phyloP scores from a whole-genome alignment of 441 rosid species.

The Arabidopsis lyrata region DNA sequence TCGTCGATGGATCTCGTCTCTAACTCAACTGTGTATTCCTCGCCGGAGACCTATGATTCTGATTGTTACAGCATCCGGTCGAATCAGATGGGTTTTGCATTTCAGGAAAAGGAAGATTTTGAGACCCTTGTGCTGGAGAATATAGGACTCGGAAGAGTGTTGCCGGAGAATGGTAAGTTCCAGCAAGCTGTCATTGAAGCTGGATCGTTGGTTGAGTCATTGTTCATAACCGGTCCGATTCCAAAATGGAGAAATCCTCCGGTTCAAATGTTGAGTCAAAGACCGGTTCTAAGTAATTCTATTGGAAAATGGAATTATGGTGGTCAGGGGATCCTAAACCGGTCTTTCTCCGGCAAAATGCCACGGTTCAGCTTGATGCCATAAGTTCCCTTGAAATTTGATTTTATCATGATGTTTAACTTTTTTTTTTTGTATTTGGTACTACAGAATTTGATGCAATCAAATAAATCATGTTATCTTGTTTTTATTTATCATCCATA shows the following conservation, averaged over 20 bases:
- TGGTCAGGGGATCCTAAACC: conserved; percentile 30
- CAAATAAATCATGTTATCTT: conserved; percentile 9
- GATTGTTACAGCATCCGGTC: background rate
- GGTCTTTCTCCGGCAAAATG: conserved; percentile 32
- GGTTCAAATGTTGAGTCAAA: conserved; percentile 29
- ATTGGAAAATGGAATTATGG: conserved; percentile 13
- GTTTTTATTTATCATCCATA: conserved; percentile 45
- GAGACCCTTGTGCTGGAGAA: conserved; percentile 38
- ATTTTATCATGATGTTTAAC: background rate
- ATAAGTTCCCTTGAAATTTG: conserved; percentile 1
- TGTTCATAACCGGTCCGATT: conserved; percentile 44
- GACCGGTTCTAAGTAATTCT: conserved; percentile 21
- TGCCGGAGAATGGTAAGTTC: conserved; percentile 54
- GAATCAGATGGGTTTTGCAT: conserved; percentile 13
- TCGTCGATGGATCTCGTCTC: conserved; percentile 25
- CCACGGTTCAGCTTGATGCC: conserved; percentile 29
- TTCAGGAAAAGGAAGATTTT: conserved; percentile 11
- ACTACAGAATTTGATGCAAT: conserved; percentile 1
- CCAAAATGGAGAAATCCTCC: conserved; percentile 50
- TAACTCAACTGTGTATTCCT: background rate
- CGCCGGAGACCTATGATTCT: conserved; percentile 22
- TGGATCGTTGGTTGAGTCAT: conserved; percentile 41
- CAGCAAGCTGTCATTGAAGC: conserved; percentile 44
- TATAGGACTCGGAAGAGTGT: conserved; percentile 23
- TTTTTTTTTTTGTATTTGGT: background rate